Conservation (phyloP, 495 filamentous ascomycete species). For the Talaromyces liani region DNA sequence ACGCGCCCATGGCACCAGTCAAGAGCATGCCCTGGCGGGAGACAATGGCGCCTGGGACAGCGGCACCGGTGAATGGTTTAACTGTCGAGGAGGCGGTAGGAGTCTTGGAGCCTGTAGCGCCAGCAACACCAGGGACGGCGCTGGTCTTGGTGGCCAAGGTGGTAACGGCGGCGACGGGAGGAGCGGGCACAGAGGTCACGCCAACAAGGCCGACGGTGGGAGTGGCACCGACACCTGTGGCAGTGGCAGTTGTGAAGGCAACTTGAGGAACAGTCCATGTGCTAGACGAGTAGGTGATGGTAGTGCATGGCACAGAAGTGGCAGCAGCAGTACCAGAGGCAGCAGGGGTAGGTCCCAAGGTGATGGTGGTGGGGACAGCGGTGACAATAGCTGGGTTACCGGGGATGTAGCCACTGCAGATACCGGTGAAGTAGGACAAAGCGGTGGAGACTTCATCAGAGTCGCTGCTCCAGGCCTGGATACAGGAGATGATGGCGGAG, state of each 20-base stretch:
- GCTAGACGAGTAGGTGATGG: constrained; percentile 52
- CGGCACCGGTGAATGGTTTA: constrained; percentile 4
- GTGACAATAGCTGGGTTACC: constrained; percentile 83
- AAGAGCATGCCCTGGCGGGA: constrained; percentile 1
- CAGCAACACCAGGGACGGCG: neutral
- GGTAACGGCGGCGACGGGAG: neutral
- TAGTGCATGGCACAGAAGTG: constrained; percentile 46
- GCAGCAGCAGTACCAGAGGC: constrained; percentile 9
- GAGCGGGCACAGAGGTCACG: constrained; percentile 1
- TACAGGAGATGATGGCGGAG: constrained; percentile 71
- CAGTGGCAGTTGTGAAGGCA: constrained; percentile 53
- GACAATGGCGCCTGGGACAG: constrained; percentile 5
- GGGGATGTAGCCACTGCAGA: constrained; percentile 70
- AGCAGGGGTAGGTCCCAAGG: constrained; percentile 41
- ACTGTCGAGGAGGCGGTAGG: neutral
- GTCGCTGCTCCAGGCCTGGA: constrained; percentile 65
- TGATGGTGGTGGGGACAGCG: constrained; percentile 54
- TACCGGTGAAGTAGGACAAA: constrained; percentile 80
- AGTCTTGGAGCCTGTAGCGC: neutral
- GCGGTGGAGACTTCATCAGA: constrained; percentile 60
- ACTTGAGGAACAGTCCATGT: constrained; percentile 73
- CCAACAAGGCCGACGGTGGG: constrained; percentile 35
- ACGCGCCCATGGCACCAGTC: neutral
- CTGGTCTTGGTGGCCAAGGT: constrained; percentile 4
- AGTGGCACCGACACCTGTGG: constrained; percentile 32